Base-by-base conservation (phyloP, 768 basidiomycete genomes). In the Mycena leptocephala region DNA sequence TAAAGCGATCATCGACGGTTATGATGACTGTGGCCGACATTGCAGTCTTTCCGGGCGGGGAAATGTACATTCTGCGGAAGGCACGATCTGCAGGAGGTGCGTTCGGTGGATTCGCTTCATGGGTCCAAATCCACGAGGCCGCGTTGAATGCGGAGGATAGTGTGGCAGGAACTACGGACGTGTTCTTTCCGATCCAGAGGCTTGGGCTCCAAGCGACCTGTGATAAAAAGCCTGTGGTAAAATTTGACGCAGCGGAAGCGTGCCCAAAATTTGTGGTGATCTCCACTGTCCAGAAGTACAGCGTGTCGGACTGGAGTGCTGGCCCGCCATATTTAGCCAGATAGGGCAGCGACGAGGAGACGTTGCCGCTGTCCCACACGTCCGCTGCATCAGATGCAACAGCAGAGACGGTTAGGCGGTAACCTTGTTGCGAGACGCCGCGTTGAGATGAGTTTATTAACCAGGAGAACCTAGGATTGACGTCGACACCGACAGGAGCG, bases 51-150 rank as follows among this genome's bases (percentile, higher is more conserved):
- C 80, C 79, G 26, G 14, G 66, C 0, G 81, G 82, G 0, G 82
- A 62, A 7, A 67, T 64, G 65, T 75, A 80, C 0, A 79, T 82
- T 56, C 79, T 81, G 16, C 83, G 80, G 72, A 85, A 83, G 8
- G 79, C 84, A 11, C 81, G 75, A 30, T 63, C 24, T 20, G 64
- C 75, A 13, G 62, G 32, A 32, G 79, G 78, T 13, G 77, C 74
- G 58, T 56, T 68, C 20, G 76, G 70, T 3, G 41, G 51, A 14
- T 32, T 35, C 9, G 64, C n/a, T 72, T 83, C 83, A 8, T 70
- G 26, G 1, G 83, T 82, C 83, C 83, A 85, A 26, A 85, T 85
- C 83, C 84, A 84, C 2, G 79, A 81, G 22, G 79, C 70, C 24
- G 65, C 33, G 2, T 65, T 65, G 53, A 83, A 82, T 22, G 78